Percentiles rank a stretch among this genome's conserved stretches.
Conservation (phyloP, 108 stramenopile genomes). For the Cyclotella baltica region DNA sequence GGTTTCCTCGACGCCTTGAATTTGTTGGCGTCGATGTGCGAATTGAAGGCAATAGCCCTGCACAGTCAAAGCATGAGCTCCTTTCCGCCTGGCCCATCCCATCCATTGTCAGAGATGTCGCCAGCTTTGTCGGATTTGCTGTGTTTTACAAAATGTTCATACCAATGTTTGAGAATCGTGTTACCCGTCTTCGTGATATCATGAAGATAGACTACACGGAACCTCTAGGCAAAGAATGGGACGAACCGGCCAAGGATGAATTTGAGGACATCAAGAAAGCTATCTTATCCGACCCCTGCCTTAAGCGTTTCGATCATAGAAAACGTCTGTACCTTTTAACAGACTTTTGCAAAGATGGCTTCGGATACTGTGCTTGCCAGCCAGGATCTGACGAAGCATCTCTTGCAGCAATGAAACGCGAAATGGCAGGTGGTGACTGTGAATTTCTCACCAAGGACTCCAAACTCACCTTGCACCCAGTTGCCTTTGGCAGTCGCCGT, state of each 20-base stretch:
- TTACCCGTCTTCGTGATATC: neutral
- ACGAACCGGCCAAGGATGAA: neutral
- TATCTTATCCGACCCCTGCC: neutral
- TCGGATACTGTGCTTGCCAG: neutral
- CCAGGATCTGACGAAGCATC: conserved; percentile 7
- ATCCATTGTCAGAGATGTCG: conserved; percentile 14
- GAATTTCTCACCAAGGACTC: neutral
- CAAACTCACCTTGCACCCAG: neutral
- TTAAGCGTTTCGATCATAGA: no score
- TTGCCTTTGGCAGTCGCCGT: conserved; percentile 15
- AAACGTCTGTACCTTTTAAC: no score
- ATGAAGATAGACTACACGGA: neutral
- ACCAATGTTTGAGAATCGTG: conserved; percentile 7
- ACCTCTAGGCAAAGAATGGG: neutral
- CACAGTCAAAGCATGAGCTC: neutral
- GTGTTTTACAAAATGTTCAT: conserved; percentile 11
- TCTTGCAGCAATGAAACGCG: neutral
- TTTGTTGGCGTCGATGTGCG: conserved; percentile 2
- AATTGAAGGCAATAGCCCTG: neutral
- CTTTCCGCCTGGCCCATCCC: conserved; percentile 8
- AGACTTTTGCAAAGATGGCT: no score
- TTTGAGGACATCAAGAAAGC: neutral
- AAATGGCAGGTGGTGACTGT: conserved; percentile 12
- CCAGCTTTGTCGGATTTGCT: conserved; percentile 16
- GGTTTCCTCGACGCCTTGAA: neutral